phyloP scores from a whole-genome alignment of 2,329 filamentous ascomycete genomes.

The Chaetomium sp. region DNA sequence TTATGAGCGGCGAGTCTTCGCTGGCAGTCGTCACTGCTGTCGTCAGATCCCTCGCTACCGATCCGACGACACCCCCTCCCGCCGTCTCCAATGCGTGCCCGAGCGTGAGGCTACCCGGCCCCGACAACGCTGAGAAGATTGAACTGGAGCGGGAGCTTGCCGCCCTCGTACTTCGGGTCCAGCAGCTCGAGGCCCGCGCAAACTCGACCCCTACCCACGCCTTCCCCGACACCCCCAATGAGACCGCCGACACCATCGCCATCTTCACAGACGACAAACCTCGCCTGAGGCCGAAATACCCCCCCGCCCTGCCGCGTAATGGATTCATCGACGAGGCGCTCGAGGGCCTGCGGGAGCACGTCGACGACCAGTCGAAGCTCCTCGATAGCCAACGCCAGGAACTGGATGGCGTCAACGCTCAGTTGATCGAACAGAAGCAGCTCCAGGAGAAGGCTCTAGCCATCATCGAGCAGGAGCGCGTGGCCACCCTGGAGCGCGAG shows the following conservation, averaged over 20 bases:
- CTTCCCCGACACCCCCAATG: conserved; percentile 81
- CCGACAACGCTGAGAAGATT: conserved; percentile 72
- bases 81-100: conserved; percentile 34
- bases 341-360: conserved; percentile 82
- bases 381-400: conserved; percentile 86
- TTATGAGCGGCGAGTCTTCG: conserved; percentile 39
- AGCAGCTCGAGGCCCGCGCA: conserved; percentile 79
- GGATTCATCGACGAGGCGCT: conserved; percentile 46
- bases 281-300: conserved; percentile 36
- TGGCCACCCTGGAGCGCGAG: conserved; percentile 87
- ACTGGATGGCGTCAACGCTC: conserved; percentile 80
- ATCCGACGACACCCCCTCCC: conserved; percentile 33
- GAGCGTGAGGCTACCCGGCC: conserved; percentile 72
- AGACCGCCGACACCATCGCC: conserved; percentile 67
- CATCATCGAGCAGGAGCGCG: conserved; percentile 82
- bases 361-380: conserved; percentile 90
- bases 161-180: conserved; percentile 74
- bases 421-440: conserved; percentile 82
- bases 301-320: conserved; percentile 35
- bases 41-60: conserved; percentile 38
- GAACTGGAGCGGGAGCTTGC: conserved; percentile 81
- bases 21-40: conserved; percentile 39
- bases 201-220: conserved; percentile 55
- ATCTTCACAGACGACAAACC: conserved; percentile 62
- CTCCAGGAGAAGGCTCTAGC: conserved; percentile 81